Evolutionary conservation across 2,329 filamentous ascomycete genomes (phyloP), one percentile per base, ranked within the genome.

Genomic region (Colletotrichum aenigma): DNA sequence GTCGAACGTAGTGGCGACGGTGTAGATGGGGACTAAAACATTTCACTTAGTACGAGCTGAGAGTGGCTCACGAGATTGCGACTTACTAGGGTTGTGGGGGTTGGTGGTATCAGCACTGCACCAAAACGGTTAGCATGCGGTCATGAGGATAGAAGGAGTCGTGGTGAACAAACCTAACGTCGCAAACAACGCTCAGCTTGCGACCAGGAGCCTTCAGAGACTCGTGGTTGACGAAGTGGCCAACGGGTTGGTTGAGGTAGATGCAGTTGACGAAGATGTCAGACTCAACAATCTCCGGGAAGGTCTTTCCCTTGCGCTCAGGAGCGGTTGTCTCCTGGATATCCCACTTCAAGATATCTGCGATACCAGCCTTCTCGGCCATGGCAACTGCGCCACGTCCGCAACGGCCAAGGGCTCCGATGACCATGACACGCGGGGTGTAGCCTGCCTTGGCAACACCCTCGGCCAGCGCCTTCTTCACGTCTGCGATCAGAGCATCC

Each of bases 201-300:
- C 96, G 93, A 80, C 89, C 89, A 4, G 93, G 88, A 55, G 89
- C 87, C 78, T 92, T 89, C 71, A 98, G 91, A 68, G 91, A 92
- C 79, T 94, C 90, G 76, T 89, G 82, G 85, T 94, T 93, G 82
- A 98, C 90, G 83, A 98, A 98, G 71, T 66, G 74, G 43, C 67
- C 67, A 60, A 76, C 73, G 28, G 71, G 74, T 32, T 92, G 88
- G 76, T 89, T 92, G 56, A 98, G 92, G 87, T 98, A 98, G 84
- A 98, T 96, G 90, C 94, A 96, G 88, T 97, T 97, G 84, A 97
- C 89, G 83, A 96, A 95, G 82, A 95, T 93, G 81, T 95, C 93
- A 76, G 88, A 90, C 85, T 95, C 91, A 62, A 93, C 88, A 81
- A 97, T 96, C 87, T 97, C 95, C 77, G 88, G 85, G 85, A 96